Conservation (phyloP, 257 asterid genomes). For the Henckelia pumila region DNA sequence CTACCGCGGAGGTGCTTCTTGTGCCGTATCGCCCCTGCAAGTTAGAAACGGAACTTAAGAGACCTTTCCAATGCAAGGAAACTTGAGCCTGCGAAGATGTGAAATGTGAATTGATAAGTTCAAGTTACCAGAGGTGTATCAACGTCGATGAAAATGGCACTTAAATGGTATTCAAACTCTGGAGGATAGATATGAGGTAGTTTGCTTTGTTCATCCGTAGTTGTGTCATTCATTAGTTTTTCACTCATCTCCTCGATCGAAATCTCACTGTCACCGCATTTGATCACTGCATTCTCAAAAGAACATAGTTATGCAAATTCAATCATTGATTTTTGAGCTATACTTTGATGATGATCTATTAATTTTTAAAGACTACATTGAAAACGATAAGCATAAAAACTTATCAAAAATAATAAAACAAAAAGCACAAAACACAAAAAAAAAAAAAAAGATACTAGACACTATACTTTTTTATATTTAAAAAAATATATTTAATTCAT, state of each 20-base stretch:
- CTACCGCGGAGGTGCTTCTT: constrained; percentile 65
- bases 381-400: too few relatives aligned
- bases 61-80: background rate
- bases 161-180: constrained; percentile 55
- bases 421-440: too few relatives aligned
- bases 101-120: background rate
- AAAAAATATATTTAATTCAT: too few relatives aligned
- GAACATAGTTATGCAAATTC: too few relatives aligned
- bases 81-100: background rate
- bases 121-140: constrained; percentile 47
- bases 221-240: constrained; percentile 44
- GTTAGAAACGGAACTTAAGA: background rate
- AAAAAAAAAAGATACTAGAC: too few relatives aligned
- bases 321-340: too few relatives aligned
- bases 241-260: constrained; percentile 33
- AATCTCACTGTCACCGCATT: constrained; percentile 30
- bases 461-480: too few relatives aligned
- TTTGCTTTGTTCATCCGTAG: constrained; percentile 49
- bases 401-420: too few relatives aligned
- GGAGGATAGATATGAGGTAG: constrained; percentile 54
- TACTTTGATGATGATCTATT: too few relatives aligned
- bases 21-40: constrained; percentile 72
- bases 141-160: constrained; percentile 71
- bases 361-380: too few relatives aligned
- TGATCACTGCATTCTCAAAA: constrained; percentile 28